Evolutionary conservation across 495 filamentous ascomycete genomes (phyloP), one percentile per base, ranked within the genome.

Genomic region (Penicillium argentinense): DNA sequence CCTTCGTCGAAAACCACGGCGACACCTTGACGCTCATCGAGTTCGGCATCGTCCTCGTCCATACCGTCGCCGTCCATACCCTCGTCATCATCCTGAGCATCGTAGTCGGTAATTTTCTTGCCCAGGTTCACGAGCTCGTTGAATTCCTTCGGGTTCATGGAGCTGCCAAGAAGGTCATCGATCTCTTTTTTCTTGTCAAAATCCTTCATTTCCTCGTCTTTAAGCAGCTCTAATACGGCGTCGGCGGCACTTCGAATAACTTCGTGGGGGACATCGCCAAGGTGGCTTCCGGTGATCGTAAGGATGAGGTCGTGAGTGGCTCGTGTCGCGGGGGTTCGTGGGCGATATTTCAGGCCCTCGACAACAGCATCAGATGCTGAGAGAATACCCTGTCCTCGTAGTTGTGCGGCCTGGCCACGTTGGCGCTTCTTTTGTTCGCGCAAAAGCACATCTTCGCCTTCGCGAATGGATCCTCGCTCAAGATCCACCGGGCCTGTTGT

Each of bases 61-160:
- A 84, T 74, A 6, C 66, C 79, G 19, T 74, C 80, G n/a, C n/a
- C n/a, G 21, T 78, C 87, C 83, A 91, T 88, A 26, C 90, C 83
- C 47, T 96, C 93, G 57, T 97, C 92, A 19, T 98, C 93, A 57
- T 97, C 92, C 60, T 97, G 91, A 23, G 88, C 89, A 66, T 96
- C 88, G 73, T 97, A 99, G 66, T 99, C 93, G 22, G 95, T 97
- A 54, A 99, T 96, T 68, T 99, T 99, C 75, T 97, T 99, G 24
- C 92, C 89, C 5, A 99, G 76, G 63, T 96, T 99, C 39, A 97
- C 85, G 37, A 97, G 72, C 68, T 97, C 93, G 58, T 97, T 97
- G 68, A 96, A 99, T 59, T 95, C 85, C 63, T 97, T 96, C 1
- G 88, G 82, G 24, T 78, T 83, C 76, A 95, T 84, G 1, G 82